Percentiles rank a stretch among this genome's conserved stretches.
phyloP scores from a whole-genome alignment of 371 early-diverging fungal species.

The Apophysomyces sp. region DNA sequence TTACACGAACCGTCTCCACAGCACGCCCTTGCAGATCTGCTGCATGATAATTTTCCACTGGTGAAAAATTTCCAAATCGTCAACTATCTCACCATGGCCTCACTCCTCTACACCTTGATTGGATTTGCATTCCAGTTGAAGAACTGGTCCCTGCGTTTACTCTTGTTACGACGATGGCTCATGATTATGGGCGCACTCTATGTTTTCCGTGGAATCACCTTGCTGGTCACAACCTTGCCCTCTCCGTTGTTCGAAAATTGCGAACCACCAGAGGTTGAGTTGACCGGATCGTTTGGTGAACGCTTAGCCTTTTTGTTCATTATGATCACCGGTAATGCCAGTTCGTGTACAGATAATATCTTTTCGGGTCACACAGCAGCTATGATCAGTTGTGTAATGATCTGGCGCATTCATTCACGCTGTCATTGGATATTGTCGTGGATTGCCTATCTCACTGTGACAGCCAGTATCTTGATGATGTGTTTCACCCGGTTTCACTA shows the following conservation, averaged over 20 bases:
- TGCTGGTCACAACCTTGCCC: slow-evolving; percentile 71
- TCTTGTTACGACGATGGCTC: slow-evolving; percentile 57
- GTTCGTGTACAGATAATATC: slow-evolving; percentile 74
- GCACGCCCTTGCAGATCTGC: slow-evolving; percentile 31
- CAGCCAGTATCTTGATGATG: slow-evolving; percentile 57
- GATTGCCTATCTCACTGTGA: slow-evolving; percentile 51
- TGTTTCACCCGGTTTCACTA: slow-evolving; percentile 68
- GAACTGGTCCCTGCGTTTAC: slow-evolving; percentile 48
- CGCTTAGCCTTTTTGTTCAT: slow-evolving; percentile 27
- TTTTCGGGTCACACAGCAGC: slow-evolving; percentile 75
- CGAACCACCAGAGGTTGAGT: slow-evolving; percentile 32
- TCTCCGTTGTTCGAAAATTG: slow-evolving; percentile 52
- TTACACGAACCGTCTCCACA: background rate
- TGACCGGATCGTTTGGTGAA: slow-evolving; percentile 24
- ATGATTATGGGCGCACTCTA: slow-evolving; percentile 64
- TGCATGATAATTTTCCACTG: slow-evolving; percentile 38
- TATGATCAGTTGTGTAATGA: slow-evolving; percentile 58
- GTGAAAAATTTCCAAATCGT: slow-evolving; percentile 35
- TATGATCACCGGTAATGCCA: slow-evolving; percentile 28
- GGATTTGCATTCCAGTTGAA: slow-evolving; percentile 45
- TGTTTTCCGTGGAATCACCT: slow-evolving; percentile 58
- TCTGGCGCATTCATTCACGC: slow-evolving; percentile 67
- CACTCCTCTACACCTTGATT: slow-evolving; percentile 43
- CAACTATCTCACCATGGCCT: slow-evolving; percentile 46
- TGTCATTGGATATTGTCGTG: slow-evolving; percentile 45